Evolutionary conservation across 2,329 filamentous ascomycete genomes (phyloP).

Genomic region (Grosmannia huntii): DNA sequence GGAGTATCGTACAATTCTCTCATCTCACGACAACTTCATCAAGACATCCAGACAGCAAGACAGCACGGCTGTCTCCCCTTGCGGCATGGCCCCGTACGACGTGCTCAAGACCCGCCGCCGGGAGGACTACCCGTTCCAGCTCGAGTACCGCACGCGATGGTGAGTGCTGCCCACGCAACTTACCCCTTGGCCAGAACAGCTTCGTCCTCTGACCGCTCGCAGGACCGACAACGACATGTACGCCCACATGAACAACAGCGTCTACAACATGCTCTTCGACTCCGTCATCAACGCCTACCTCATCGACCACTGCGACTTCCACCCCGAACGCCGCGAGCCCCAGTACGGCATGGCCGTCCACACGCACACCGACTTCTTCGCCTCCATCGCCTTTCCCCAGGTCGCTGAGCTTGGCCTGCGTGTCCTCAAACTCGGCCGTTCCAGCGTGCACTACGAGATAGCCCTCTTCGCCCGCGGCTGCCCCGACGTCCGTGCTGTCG

Average conservation of each 20-base stretch:
- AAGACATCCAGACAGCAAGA: too few species aligned
- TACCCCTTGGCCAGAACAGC: neutral
- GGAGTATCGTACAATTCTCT: neutral
- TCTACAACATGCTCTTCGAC: constrained; percentile 82
- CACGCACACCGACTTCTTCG: constrained; percentile 75
- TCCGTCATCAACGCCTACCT: constrained; percentile 83
- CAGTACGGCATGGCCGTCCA: constrained; percentile 79
- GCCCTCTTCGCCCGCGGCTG: constrained; percentile 69
- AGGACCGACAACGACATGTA: constrained; percentile 96
- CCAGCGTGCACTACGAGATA: constrained; percentile 82
- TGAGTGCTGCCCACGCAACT: constrained; percentile 22
- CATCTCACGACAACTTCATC: neutral
- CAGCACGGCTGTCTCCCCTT: neutral
- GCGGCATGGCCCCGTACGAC: constrained; percentile 20
- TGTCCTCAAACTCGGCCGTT: constrained; percentile 72
- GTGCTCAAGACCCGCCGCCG: constrained; percentile 49
- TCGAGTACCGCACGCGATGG: constrained; percentile 84
- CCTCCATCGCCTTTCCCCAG: constrained; percentile 68
- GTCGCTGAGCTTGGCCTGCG: constrained; percentile 70
- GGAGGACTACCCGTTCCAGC: constrained; percentile 61
- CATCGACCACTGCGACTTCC: constrained; percentile 61
- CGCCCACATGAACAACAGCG: constrained; percentile 80
- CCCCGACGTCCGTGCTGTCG: constrained; percentile 67
- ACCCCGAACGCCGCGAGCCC: constrained; percentile 52
- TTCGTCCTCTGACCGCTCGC: neutral